phyloP scores from a whole-genome alignment of 176 grass and related monocot genomes.

The Poa annua region DNA sequence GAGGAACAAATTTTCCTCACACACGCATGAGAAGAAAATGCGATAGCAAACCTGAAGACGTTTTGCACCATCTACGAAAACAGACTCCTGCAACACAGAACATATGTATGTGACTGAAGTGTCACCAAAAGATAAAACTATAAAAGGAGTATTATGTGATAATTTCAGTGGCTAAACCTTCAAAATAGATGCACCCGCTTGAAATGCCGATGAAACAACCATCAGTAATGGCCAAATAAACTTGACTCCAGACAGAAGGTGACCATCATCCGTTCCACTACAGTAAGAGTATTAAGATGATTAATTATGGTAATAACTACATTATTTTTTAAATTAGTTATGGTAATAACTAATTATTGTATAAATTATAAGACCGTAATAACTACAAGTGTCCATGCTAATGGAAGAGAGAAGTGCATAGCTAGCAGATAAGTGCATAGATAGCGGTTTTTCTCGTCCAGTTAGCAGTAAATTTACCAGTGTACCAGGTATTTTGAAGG shows the following conservation, averaged over 20 bases:
- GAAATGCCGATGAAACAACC: slow-evolving; percentile 82
- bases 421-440: neutral
- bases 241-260: slow-evolving; percentile 68
- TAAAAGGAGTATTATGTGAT: slow-evolving; percentile 17
- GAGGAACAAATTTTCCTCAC: neutral
- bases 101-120: slow-evolving; percentile 25
- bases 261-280: slow-evolving; percentile 63
- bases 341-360: neutral
- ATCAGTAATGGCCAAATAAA: slow-evolving; percentile 80
- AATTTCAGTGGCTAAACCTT: slow-evolving; percentile 56
- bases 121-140: neutral
- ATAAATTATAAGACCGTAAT: neutral
- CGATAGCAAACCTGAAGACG: slow-evolving; percentile 64
- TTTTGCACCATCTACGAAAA: slow-evolving; percentile 91
- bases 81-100: slow-evolving; percentile 66
- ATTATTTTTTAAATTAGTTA: neutral
- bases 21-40: neutral
- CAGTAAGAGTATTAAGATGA: slow-evolving; percentile 17
- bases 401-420: neutral
- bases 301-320: neutral
- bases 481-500: neutral
- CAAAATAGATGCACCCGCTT: slow-evolving; percentile 88
- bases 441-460: neutral
- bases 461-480: neutral
- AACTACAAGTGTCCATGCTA: slow-evolving; percentile 3